Base-by-base conservation (phyloP, 1,284 basidiomycete species). In the Entoloma clypeatum region DNA sequence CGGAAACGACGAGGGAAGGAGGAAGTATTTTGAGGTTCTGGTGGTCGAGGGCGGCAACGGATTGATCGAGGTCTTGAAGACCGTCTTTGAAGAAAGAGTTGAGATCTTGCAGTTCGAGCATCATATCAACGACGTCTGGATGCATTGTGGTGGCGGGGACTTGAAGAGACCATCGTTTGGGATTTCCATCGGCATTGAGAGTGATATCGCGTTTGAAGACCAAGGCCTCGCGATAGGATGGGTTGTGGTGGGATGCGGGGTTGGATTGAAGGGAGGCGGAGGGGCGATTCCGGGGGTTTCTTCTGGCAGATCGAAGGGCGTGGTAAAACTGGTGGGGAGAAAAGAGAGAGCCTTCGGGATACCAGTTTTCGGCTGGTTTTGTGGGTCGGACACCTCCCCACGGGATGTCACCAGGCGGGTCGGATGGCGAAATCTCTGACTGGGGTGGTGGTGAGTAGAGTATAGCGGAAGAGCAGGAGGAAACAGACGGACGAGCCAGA, bases 1-100 rank as follows among this genome's bases (percentile, higher is more conserved):
- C 72, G 11, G 77, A 77, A 23, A 78, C 60, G 52, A 72, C 70
- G 36, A 79, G 65, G n/a, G 71, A 64, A 6, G 77, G 75, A 14
- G 71, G 47, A 22, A 50, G 40, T 23, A 55, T 41, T 13, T 49
- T 55, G 11, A 52, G 44, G 30, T 50, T 57, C 25, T 49, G 38
- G 36, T 53, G 36, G 18, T 39, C 45, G 9, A 45, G 45, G 23
- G 40, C 39, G 22, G 47, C 37, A 28, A 43, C 41, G 33, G 52
- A 48, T 24, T 47, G 30, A 21, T 52, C 41, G 14, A 42, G 36
- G 30, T 52, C 52, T 30, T 52, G 44, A 9, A 55, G 47, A 16
- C 55, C 53, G 31, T 61, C 56, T 28, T 61, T 60, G 52, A 70
- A 67, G 47, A 63, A 69, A 16, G 64, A 57, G 26, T 66, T 63